A percentile compares a stretch with the other conserved stretches of the same genome.
phyloP scores from a whole-genome alignment of 164 flowering plant genomes.

The Stephania yunnanensis region DNA sequence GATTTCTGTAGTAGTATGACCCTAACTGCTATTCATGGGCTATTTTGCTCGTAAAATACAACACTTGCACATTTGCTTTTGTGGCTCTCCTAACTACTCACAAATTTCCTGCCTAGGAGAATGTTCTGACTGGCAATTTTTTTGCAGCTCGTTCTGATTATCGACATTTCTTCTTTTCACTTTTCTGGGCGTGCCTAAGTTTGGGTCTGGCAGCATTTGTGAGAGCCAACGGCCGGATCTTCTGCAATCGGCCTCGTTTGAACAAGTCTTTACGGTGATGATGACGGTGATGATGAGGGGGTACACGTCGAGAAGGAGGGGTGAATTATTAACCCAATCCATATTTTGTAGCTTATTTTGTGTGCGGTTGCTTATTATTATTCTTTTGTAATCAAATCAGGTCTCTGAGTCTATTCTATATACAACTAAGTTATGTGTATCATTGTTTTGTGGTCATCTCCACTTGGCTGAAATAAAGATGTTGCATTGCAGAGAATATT shows the following conservation, averaged over 20 bases:
- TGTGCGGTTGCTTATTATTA: not conserved
- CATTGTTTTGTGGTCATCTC: constrained; percentile 6
- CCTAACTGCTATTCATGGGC: not conserved
- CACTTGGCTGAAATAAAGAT: constrained; percentile 7
- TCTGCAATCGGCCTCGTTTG: constrained; percentile 93
- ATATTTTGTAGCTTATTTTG: not conserved
- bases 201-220: constrained; percentile 52
- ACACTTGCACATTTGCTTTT: not conserved
- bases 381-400: not conserved
- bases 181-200: constrained; percentile 68
- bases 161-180: constrained; percentile 57
- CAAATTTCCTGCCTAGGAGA: not conserved
- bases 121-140: not conserved
- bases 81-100: not conserved
- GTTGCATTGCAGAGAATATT: not conserved
- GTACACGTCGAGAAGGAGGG: not conserved
- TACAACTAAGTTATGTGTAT: not conserved
- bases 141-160: constrained; percentile 47
- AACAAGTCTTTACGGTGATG: constrained; percentile 49
- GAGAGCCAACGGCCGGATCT: constrained; percentile 69
- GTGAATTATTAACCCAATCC: constrained; percentile 1
- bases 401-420: not conserved
- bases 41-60: not conserved
- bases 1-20: too few relatives aligned
- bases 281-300: constrained; percentile 21